A percentile compares a stretch with the other conserved stretches of the same genome.
phyloP scores from a whole-genome alignment of 139 green algal species.

The Mesotaenium endlicherianum region DNA sequence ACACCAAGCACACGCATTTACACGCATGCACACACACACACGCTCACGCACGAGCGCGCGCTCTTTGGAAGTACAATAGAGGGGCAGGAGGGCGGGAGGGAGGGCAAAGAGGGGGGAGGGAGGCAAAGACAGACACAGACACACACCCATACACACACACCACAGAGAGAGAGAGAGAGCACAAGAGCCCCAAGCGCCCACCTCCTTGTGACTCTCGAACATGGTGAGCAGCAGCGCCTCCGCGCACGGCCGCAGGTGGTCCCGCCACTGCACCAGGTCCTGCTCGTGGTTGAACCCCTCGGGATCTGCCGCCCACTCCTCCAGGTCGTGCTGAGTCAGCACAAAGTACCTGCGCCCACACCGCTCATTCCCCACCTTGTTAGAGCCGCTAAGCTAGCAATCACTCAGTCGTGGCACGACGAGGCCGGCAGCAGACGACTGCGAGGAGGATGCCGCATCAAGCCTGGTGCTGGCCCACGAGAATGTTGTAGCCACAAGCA shows the following conservation, averaged over 20 bases:
- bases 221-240: slow-evolving; percentile 54
- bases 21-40: too few relatives aligned
- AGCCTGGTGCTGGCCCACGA: too few relatives aligned
- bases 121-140: not conserved
- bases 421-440: too few relatives aligned
- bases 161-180: not conserved
- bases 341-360: slow-evolving; percentile 46
- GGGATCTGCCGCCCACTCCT: slow-evolving; percentile 63
- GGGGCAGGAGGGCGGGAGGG: not conserved
- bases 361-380: too few relatives aligned
- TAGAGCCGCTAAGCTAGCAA: too few relatives aligned
- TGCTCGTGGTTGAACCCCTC: slow-evolving; percentile 75
- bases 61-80: too few relatives aligned
- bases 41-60: too few relatives aligned
- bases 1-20: too few relatives aligned
- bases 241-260: slow-evolving; percentile 67
- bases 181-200: not conserved
- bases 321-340: slow-evolving; percentile 59
- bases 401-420: too few relatives aligned
- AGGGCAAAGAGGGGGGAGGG: not conserved
- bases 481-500: too few relatives aligned
- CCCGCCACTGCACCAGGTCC: slow-evolving; percentile 60
- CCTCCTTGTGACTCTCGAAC: slow-evolving; percentile 56
- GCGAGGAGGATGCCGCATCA: too few relatives aligned
- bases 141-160: not conserved